phyloP scores from a whole-genome alignment of 2,329 filamentous ascomycete species.

The Elsinoe australis region DNA sequence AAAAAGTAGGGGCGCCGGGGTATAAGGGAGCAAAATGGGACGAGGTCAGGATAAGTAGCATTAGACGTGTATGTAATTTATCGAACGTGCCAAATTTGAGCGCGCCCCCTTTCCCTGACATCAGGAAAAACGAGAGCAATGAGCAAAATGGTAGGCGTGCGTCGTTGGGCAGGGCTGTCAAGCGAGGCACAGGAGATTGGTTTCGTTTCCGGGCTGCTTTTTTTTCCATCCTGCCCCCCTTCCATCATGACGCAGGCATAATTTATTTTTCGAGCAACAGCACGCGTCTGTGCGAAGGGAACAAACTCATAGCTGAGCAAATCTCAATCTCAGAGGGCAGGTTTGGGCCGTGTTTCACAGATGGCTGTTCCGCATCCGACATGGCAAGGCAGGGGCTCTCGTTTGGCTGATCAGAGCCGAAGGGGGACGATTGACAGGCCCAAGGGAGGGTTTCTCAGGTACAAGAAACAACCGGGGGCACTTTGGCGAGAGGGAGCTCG shows the following conservation, averaged over 20 bases:
- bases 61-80: constrained; percentile 14
- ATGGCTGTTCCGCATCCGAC: constrained; percentile 9
- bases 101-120: constrained; percentile 11
- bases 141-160: constrained; percentile 12
- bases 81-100: constrained; percentile 14
- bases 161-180: constrained; percentile 8
- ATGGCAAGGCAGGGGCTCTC: constrained; percentile 9
- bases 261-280: constrained; percentile 11
- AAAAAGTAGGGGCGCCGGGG: constrained; percentile 11
- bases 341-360: constrained; percentile 12
- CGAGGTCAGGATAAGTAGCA: background rate
- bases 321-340: constrained; percentile 13
- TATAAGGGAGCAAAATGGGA: constrained; percentile 10
- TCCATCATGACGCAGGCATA: constrained; percentile 12
- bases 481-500: background rate
- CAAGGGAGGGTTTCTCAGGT: background rate
- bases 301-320: too few relatives aligned
- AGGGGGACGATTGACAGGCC: constrained; percentile 8
- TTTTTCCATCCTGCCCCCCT: constrained; percentile 9
- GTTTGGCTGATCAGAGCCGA: constrained; percentile 7
- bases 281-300: constrained; percentile 7
- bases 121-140: constrained; percentile 12
- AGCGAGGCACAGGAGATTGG: constrained; percentile 12
- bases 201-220: constrained; percentile 15
- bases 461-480: background rate